Base-by-base conservation (phyloP, 192 early-diverging fungal species). In the Pilaira anomala region DNA sequence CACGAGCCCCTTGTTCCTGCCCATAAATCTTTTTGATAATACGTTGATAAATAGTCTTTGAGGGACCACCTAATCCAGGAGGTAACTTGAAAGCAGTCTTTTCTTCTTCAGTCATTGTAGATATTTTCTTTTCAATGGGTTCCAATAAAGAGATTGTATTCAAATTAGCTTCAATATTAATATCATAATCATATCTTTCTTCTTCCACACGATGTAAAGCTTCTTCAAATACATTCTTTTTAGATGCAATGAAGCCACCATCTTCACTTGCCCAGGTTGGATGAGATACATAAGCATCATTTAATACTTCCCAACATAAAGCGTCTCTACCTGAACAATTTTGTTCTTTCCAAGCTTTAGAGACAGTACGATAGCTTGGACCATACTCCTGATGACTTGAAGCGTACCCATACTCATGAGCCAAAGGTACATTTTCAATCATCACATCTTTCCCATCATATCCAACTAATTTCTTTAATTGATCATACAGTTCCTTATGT, bases 21-120 rank as follows among this genome's bases (percentile, higher is more conserved):
- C 92, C 96, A 67, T 99, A 99, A 19, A 98, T 82, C 71, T 96
- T 95, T 71, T 92, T 93, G 60, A 99, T 86, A 14, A 95, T 88
- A 1, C 91, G 79, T 61, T 89, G 84, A 62, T 94, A 96, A 25
- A 98, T 89, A 14, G 93, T 88, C 48, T 88, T 88, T 5, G 93
- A 92, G 40, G 83, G 74, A 5, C 93, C 92, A 46, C 91, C 90
- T 19, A 98, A 79, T 28, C 88, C 92, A 45, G 83, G 77, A 1
- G 85, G 83, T 45, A 94, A 73, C 40, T 81, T 87, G 66, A 94
- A 87, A 49, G 82, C 77, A 25, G 67, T 59, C 46, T 82, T 78
- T 54, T 98, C 93, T 9, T 97, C 96, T 0, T 73, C 71, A 1
- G 78, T 67, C 94, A 99, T 94, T 12, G 50, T 68, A 18, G 76